Conservation (phyloP, 2,329 filamentous ascomycete genomes). For the Atkinsonella texensis region DNA sequence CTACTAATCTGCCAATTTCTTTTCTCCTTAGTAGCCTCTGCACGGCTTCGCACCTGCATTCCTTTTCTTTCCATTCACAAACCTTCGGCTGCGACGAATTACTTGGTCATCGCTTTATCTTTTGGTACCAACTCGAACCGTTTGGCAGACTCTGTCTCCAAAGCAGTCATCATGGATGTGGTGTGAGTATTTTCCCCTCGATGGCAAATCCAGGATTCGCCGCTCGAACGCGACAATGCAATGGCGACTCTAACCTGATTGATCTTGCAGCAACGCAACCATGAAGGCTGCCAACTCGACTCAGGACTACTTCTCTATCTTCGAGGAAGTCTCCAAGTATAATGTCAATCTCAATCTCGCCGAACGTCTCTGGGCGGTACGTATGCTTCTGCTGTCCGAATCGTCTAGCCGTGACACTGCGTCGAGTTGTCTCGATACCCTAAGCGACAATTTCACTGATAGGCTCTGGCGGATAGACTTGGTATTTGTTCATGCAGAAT, state of each 20-base stretch:
- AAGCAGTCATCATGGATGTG: constrained; percentile 21
- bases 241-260: constrained; percentile 1
- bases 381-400: constrained; percentile 19
- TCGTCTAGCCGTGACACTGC: background rate
- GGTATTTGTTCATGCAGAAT: constrained; percentile 98
- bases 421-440: background rate
- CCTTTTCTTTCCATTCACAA: background rate
- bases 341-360: constrained; percentile 78
- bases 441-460: background rate
- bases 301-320: constrained; percentile 42
- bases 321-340: constrained; percentile 53
- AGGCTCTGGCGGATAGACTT: constrained; percentile 39
- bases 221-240: background rate
- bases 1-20: background rate
- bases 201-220: constrained; percentile 5
- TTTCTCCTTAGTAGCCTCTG: constrained; percentile 2
- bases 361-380: constrained; percentile 79
- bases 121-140: background rate
- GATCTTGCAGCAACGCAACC: constrained; percentile 37
- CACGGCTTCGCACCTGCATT: background rate
- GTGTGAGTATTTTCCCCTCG: constrained; percentile 13
- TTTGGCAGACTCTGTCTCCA: background rate
- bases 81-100: background rate
- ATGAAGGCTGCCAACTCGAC: constrained; percentile 34
- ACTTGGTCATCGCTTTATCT: background rate